Percentiles rank a stretch among this genome's conserved stretches.
Conservation (phyloP, 2,329 filamentous ascomycete species). For the Epichloe coenophiala region DNA sequence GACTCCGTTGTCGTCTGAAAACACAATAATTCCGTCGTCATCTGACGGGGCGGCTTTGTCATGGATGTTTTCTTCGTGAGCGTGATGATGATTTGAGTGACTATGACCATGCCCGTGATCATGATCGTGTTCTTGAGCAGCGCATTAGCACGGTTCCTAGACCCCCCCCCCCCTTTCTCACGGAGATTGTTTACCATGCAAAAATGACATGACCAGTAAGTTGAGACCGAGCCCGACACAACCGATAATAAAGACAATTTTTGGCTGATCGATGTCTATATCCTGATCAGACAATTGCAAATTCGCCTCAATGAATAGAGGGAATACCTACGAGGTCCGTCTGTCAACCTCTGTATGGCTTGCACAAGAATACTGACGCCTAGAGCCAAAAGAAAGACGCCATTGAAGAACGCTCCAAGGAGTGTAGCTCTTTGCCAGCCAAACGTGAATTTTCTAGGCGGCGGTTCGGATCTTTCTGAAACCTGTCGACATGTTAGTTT, state of each 20-base stretch:
- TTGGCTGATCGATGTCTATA: slow-evolving; percentile 48
- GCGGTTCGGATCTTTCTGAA: slow-evolving; percentile 36
- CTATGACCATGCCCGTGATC: slow-evolving; percentile 13
- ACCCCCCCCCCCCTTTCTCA: too few relatives aligned
- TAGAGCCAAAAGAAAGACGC: slow-evolving; percentile 58
- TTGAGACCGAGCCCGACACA: slow-evolving; percentile 54
- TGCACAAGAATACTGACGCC: slow-evolving; percentile 62
- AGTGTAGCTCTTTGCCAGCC: slow-evolving; percentile 67
- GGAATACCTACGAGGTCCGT: slow-evolving; percentile 33
- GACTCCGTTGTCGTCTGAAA: neutral
- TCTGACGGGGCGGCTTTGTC: neutral
- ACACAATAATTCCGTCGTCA: neutral
- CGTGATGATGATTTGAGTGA: slow-evolving; percentile 12
- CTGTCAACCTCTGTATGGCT: slow-evolving; percentile 56
- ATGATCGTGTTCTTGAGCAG: slow-evolving; percentile 21
- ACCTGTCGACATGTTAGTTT: slow-evolving; percentile 20
- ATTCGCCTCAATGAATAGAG: neutral
- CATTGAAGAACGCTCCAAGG: slow-evolving; percentile 70
- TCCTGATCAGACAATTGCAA: slow-evolving; percentile 6
- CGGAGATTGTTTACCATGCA: slow-evolving; percentile 41
- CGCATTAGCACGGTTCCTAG: neutral
- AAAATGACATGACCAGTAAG: slow-evolving; percentile 48
- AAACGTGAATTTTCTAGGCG: slow-evolving; percentile 42
- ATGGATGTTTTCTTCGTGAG: neutral
- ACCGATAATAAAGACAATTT: slow-evolving; percentile 55